phyloP scores from a whole-genome alignment of 2,329 filamentous ascomycete genomes.

The Elsinoe ampelina region DNA sequence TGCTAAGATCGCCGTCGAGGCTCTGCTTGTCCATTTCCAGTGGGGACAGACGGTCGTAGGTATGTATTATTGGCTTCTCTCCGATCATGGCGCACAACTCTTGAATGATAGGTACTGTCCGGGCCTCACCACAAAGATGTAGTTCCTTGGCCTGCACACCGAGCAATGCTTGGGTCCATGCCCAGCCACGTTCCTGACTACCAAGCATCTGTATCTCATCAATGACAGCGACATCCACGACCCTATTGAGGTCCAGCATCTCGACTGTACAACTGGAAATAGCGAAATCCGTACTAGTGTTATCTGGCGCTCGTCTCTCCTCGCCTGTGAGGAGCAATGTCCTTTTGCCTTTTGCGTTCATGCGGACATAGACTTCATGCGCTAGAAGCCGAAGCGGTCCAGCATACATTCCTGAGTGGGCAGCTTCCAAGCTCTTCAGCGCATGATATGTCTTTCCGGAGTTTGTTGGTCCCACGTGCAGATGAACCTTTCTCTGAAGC shows the following conservation, averaged over 20 bases:
- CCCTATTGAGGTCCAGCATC: slow-evolving; percentile 58
- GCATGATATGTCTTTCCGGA: slow-evolving; percentile 97
- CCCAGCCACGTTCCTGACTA: slow-evolving; percentile 71
- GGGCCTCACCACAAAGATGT: slow-evolving; percentile 85
- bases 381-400: slow-evolving; percentile 82
- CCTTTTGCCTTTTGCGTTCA: slow-evolving; percentile 64
- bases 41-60: slow-evolving; percentile 74
- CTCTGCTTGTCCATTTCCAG: slow-evolving; percentile 57
- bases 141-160: slow-evolving; percentile 81
- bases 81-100: slow-evolving; percentile 69
- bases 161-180: slow-evolving; percentile 85
- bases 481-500: slow-evolving; percentile 72
- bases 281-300: slow-evolving; percentile 37
- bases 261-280: slow-evolving; percentile 89
- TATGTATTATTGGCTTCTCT: slow-evolving; percentile 71
- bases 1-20: slow-evolving; percentile 53
- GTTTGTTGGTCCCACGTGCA: slow-evolving; percentile 95
- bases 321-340: slow-evolving; percentile 87
- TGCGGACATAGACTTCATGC: slow-evolving; percentile 86
- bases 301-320: slow-evolving; percentile 54
- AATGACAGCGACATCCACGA: slow-evolving; percentile 82
- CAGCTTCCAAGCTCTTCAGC: slow-evolving; percentile 69
- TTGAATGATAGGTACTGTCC: slow-evolving; percentile 68
- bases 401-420: slow-evolving; percentile 73
- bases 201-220: slow-evolving; percentile 99